Percentiles rank a stretch among this genome's conserved stretches.
phyloP scores from a whole-genome alignment of 2,329 filamentous ascomycete species.

The Penicillium sp. region DNA sequence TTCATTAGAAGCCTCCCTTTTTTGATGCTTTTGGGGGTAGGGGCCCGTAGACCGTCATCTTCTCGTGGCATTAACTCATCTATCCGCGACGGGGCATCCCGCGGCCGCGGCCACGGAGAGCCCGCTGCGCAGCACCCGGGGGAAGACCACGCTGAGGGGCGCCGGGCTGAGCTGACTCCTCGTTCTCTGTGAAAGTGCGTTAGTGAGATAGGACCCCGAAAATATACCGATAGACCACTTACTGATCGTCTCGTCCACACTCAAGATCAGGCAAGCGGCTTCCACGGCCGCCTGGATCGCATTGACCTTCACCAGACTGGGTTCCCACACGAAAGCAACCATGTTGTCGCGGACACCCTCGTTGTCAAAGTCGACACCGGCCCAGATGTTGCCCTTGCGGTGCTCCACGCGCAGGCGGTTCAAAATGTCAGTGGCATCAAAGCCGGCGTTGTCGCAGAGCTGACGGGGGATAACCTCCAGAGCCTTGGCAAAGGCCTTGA shows the following conservation, averaged over 20 bases:
- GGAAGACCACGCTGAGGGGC: constrained; percentile 73
- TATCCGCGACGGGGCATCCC: constrained; percentile 67
- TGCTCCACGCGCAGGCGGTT: constrained; percentile 96
- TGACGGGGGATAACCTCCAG: constrained; percentile 95
- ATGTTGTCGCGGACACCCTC: constrained; percentile 95
- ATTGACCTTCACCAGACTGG: constrained; percentile 92
- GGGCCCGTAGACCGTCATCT: constrained; percentile 17
- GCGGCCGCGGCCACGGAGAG: constrained; percentile 77
- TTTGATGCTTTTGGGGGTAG: constrained; percentile 13
- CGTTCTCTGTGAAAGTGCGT: constrained; percentile 61
- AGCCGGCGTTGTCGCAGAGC: constrained; percentile 96
- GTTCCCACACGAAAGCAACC: constrained; percentile 96
- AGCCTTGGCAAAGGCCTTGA: constrained; percentile 97
- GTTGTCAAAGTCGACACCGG: constrained; percentile 89
- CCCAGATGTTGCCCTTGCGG: constrained; percentile 88
- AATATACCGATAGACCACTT: constrained; percentile 30
- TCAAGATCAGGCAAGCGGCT: constrained; percentile 89
- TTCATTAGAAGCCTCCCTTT: constrained; percentile 13
- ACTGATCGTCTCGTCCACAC: constrained; percentile 97
- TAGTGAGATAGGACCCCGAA: constrained; percentile 10
- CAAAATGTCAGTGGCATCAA: constrained; percentile 96
- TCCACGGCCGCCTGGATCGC: constrained; percentile 95
- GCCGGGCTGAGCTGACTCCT: constrained; percentile 84
- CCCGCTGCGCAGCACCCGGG: constrained; percentile 82
- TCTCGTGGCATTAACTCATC: constrained; percentile 27